Evolutionary conservation across 2,329 filamentous ascomycete species (phyloP), one percentile per base, ranked within the genome.

Genomic region (Aspergillus arachidicola): DNA sequence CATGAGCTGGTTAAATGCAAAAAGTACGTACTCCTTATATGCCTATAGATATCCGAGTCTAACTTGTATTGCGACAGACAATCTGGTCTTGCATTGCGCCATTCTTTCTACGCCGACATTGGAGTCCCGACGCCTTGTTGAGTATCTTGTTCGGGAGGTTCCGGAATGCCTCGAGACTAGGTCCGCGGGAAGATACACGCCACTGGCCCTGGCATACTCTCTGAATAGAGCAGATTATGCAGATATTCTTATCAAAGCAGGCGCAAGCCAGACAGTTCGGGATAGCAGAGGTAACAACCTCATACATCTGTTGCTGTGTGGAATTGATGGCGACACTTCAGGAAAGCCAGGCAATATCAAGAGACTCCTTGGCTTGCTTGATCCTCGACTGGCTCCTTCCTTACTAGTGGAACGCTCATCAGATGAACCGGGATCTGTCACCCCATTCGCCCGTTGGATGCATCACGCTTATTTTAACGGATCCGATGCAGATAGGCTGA

Each of bases 241-340:
- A 19, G 85, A 86, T 69, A 80, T 87, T 0, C 82, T 96, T 41
- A 82, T 94, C 57, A 80, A 84, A 1, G 86, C 85, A 30, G 91
- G 90, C 3, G 91, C 91, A 2, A 87, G 95, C 71, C 89, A 92
- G 71, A 86, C 86, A 1, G 79, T 79, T 38, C 88, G 88, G 28
- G 89, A 92, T 71, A 78, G 78, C 11, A 73, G 78, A 3, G 87
- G 87, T 12, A 83, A 86, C 67, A 96, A 94, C 69, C 79, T 94
- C 19, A 66, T 94, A 1, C 92, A 96, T 71, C 79, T 83, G 2
- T 81, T 88, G 12, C 61, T 78, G 5, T 53, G 53, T 7, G 69
- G 81, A 43, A 43, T 67, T 12, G 14, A 70, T 81, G 12, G 59
- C 63, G 4, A 71, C 68, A 28, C 70, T 3, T 58, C 68, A 7